Evolutionary conservation across 2,329 filamentous ascomycete genomes (phyloP).

Genomic region (Amphichorda felina): DNA sequence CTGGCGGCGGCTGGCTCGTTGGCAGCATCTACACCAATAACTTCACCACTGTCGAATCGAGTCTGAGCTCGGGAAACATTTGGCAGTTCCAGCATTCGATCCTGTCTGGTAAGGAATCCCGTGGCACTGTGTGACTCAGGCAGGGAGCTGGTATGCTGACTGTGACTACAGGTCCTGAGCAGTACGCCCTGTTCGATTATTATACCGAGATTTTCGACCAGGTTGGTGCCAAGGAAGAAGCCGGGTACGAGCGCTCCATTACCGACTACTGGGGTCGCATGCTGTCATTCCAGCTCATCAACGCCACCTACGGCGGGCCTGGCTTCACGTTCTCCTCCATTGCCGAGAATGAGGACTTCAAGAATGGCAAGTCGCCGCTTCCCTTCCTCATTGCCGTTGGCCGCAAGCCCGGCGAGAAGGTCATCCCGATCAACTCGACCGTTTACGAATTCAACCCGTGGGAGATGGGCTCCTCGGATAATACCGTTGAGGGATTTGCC

Average conservation of each 20-base stretch:
- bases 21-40: constrained; percentile 80
- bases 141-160: neutral
- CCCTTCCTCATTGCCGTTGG: constrained; percentile 38
- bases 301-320: constrained; percentile 61
- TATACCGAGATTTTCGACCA: constrained; percentile 22
- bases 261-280: constrained; percentile 88
- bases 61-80: constrained; percentile 20
- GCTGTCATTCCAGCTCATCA: constrained; percentile 76
- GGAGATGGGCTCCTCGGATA: constrained; percentile 55
- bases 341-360: constrained; percentile 29
- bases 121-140: neutral
- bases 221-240: constrained; percentile 23
- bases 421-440: constrained; percentile 42
- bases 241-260: constrained; percentile 46
- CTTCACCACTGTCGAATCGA: constrained; percentile 48
- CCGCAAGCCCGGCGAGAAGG: constrained; percentile 27
- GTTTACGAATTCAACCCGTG: constrained; percentile 55
- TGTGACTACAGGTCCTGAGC: constrained; percentile 16
- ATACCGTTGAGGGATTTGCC: constrained; percentile 45
- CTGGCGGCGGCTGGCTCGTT: constrained; percentile 75
- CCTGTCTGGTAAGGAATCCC: constrained; percentile 16
- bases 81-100: constrained; percentile 31
- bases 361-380: constrained; percentile 28
- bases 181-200: constrained; percentile 24
- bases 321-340: constrained; percentile 71